Base-by-base conservation (phyloP, 2,329 filamentous ascomycete genomes). In the Cladosporium sp. region DNA sequence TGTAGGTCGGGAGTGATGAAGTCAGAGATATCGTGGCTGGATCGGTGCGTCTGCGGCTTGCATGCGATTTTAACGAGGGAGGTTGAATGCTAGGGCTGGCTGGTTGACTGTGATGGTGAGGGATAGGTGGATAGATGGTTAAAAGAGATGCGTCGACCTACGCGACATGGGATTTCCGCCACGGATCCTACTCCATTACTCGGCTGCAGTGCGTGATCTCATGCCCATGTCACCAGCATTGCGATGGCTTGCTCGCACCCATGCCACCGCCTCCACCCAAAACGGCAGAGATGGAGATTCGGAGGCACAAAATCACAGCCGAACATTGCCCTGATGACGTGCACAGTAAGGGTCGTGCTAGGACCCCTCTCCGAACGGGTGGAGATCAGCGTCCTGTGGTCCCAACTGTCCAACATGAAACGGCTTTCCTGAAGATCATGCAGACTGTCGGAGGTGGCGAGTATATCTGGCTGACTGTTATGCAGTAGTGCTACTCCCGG, bases 1-100 rank as follows among this genome's bases (percentile, higher is more conserved):
- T 58, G 11, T 1, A 21, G 34, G 34, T 21, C 18, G 14, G 34
- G 12, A 58, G 55, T 58, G 32, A 58, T 58, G 55, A 58, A 58
- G 55, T 58, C 55, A 58, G 32, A 24, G 55, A 58, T 58, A 58
- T 58, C 55, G 55, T 58, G 55, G 55, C 55, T 58, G 55, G 34
- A 58, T 58, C 55, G 55, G 55, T 55, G 34, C 55, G 55, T 24
- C 55, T 10, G 55, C 30, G 34, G 55, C 55, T 18, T 58, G 55
- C 55, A 58, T 58, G 55, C 21, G 24, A 8, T 44, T n/a, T 15
- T 28, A 10, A 32, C 30, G 30, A 32, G 30, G 8, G 32, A 58
- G 55, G 34, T 34, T 24, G 52, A 32, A 12, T 55, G 18, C 18
- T 32, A 34, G n/a, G 52, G 52, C 52, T 34, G 52, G n/a, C 28